A percentile compares a stretch with the other conserved stretches of the same genome.
These are phyloP conservation scores for Fusarium albosuccineum DNA, from an alignment of 2,329 filamentous ascomycete genomes.

Conservation along the genomic window DNA sequence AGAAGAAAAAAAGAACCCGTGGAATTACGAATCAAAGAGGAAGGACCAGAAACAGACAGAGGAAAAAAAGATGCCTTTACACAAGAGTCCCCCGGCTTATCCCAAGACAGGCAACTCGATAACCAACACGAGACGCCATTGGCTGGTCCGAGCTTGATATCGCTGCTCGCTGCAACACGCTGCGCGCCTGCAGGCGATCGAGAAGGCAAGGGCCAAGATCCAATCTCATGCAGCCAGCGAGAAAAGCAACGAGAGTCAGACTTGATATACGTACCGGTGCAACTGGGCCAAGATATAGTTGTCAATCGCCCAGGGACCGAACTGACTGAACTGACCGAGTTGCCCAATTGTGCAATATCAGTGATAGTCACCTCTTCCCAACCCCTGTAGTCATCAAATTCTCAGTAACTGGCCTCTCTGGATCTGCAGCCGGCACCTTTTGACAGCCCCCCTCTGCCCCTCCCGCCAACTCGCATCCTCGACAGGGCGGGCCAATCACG, in stretches of 20 bases:
- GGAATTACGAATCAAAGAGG: background rate
- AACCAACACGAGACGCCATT: constrained; percentile 23
- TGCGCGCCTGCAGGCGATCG: constrained; percentile 37
- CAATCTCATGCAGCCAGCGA: constrained; percentile 26
- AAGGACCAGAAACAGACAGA: constrained; percentile 5
- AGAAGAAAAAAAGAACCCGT: background rate
- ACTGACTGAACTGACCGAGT: too few relatives aligned
- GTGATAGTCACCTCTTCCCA: too few relatives aligned
- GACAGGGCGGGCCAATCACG: constrained; percentile 24
- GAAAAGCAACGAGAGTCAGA: constrained; percentile 1
- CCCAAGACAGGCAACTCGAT: constrained; percentile 41
- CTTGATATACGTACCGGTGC: background rate
- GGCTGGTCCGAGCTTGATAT: constrained; percentile 26
- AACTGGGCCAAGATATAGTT: too few relatives aligned
- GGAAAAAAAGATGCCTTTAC: constrained; percentile 21
- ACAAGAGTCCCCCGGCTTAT: constrained; percentile 25
- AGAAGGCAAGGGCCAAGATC: constrained; percentile 25
- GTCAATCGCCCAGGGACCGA: too few relatives aligned
- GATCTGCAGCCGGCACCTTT: constrained; percentile 27
- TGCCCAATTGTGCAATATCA: too few relatives aligned
- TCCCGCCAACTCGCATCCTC: constrained; percentile 14
- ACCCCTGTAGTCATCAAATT: background rate
- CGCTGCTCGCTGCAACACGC: constrained; percentile 25
- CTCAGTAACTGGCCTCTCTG: background rate
- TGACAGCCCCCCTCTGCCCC: constrained; percentile 9